Conservation (phyloP, 306 rosid genomes). For the Neltuma alba region DNA sequence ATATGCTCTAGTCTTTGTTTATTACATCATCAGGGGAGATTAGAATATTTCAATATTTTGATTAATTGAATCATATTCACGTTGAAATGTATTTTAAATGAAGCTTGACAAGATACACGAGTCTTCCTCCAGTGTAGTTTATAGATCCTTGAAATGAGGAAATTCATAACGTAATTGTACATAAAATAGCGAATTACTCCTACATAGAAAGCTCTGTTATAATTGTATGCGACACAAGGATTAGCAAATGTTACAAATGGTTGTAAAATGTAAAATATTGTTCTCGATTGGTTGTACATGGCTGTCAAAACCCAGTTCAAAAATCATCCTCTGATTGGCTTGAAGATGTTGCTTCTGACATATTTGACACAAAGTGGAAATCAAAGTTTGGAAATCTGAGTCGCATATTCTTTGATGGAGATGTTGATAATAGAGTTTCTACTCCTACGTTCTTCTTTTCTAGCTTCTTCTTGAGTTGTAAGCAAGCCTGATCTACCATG, state of each 20-base stretch:
- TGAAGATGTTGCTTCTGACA: conserved; percentile 44
- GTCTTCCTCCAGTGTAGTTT: too few species aligned
- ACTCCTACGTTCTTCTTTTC: conserved; percentile 52
- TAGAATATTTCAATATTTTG: too few species aligned
- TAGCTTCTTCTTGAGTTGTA: conserved; percentile 46
- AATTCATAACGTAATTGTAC: too few species aligned
- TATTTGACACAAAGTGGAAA: conserved; percentile 49
- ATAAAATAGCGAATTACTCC: too few species aligned
- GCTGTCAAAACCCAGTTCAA: conserved; percentile 37
- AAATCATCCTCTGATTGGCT: conserved; percentile 65
- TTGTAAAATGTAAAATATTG: not conserved
- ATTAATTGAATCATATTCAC: too few species aligned
- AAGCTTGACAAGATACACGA: too few species aligned
- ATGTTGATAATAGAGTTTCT: conserved; percentile 33
- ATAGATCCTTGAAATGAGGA: too few species aligned
- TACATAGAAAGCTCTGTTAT: not conserved
- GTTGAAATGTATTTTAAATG: too few species aligned
- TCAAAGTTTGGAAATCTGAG: conserved; percentile 50
- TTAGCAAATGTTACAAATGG: not conserved
- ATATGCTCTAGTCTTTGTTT: too few species aligned
- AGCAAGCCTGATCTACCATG: conserved; percentile 51
- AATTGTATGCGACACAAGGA: not conserved
- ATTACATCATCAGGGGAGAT: too few species aligned
- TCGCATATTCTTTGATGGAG: conserved; percentile 46
- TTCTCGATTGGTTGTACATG: not conserved